Conservation (phyloP, 2,329 filamentous ascomycete genomes). For the Aspergillus tanneri region DNA sequence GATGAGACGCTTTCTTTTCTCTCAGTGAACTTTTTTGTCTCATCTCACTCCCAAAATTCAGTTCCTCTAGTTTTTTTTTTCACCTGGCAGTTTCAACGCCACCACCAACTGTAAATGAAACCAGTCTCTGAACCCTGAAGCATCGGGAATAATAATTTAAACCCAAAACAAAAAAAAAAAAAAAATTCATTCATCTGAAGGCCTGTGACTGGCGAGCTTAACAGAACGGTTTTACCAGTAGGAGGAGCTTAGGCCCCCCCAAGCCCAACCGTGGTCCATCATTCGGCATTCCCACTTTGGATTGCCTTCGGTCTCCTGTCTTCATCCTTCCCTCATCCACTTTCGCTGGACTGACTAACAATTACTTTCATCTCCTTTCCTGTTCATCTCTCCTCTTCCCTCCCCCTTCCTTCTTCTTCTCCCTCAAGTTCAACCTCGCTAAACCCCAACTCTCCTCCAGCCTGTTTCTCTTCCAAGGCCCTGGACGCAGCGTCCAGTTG, state of each 20-base stretch:
- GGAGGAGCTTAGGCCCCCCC: conserved; percentile 20
- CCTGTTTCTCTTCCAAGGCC: conserved; percentile 14
- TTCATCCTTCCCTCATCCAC: conserved; percentile 13
- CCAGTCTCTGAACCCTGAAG: background rate
- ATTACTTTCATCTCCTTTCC: conserved; percentile 6
- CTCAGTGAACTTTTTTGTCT: background rate
- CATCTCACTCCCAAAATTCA: background rate
- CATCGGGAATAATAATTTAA: background rate
- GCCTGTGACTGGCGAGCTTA: conserved; percentile 8
- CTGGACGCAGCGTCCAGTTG: conserved; percentile 21
- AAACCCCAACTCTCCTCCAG: conserved; percentile 1
- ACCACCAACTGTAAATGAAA: no score
- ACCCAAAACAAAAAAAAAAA: conserved; percentile 4
- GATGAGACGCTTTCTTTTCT: background rate
- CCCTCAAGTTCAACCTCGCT: background rate
- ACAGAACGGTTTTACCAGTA: conserved; percentile 20
- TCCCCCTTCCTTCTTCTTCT: conserved; percentile 4
- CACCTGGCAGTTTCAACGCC: background rate
- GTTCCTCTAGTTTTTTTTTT: background rate
- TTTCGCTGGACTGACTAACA: conserved; percentile 10
- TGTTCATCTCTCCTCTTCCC: conserved; percentile 8
- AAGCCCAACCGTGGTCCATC: conserved; percentile 23
- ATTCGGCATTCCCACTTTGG: conserved; percentile 24
- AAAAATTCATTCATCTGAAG: background rate
- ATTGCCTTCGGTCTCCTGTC: conserved; percentile 20